A percentile compares a stretch with the other conserved stretches of the same genome.
Conservation (phyloP, 352 stramenopile genomes). For the Pythium myriotylum region DNA sequence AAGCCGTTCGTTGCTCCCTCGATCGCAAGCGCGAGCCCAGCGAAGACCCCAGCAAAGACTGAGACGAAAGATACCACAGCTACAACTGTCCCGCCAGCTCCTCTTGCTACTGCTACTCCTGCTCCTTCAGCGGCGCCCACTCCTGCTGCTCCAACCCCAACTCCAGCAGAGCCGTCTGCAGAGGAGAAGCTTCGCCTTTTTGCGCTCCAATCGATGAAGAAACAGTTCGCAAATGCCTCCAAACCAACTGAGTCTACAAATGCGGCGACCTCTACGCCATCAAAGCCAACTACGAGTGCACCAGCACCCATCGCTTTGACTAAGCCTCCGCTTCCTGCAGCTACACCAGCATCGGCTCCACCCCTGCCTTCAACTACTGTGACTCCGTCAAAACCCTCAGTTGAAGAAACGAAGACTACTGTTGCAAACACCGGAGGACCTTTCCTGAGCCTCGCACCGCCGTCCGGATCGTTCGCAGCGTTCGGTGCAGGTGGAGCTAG, state of each 20-base stretch:
- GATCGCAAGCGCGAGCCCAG: slow-evolving; percentile 13
- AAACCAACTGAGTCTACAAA: slow-evolving; percentile 1
- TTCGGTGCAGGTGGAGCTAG: slow-evolving; percentile 32
- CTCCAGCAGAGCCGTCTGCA: slow-evolving; percentile 29
- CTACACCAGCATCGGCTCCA: background rate
- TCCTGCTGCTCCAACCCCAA: background rate
- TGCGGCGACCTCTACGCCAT: background rate
- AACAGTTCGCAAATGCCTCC: slow-evolving; percentile 36
- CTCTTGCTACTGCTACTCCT: background rate
- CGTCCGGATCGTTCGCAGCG: slow-evolving; percentile 39
- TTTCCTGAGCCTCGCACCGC: background rate
- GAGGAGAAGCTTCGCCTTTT: slow-evolving; percentile 71
- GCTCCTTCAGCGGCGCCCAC: background rate
- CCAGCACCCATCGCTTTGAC: background rate
- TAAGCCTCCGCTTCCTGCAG: slow-evolving; percentile 2
- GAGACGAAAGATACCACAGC: slow-evolving; percentile 7
- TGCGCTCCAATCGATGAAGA: slow-evolving; percentile 71
- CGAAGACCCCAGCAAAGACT: slow-evolving; percentile 14
- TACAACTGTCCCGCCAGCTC: background rate
- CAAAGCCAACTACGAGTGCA: background rate
- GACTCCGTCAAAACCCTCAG: slow-evolving; percentile 1
- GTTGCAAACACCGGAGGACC: background rate
- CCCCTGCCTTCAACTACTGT: background rate
- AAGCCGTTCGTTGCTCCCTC: slow-evolving; percentile 13
- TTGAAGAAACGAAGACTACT: background rate